A percentile compares a stretch with the other conserved stretches of the same genome.
phyloP scores from a whole-genome alignment of 1,284 basidiomycete species.

The Hypsizygus ulmarius region DNA sequence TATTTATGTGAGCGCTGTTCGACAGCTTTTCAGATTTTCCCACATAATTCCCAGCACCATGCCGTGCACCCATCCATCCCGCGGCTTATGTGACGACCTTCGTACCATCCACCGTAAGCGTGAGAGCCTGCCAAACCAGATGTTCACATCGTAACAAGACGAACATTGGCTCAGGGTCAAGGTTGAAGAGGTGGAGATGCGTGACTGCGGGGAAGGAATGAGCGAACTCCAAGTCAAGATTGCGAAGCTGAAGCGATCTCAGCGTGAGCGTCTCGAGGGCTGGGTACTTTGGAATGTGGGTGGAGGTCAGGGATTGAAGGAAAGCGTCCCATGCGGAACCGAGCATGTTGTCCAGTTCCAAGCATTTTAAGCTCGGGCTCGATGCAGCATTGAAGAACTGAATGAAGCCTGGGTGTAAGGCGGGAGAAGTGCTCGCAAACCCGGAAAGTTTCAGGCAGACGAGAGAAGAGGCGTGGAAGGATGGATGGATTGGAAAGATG shows the following conservation, averaged over 20 bases:
- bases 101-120: constrained; percentile 6
- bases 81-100: too few relatives aligned
- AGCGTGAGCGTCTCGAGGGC: constrained; percentile 7
- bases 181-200: constrained; percentile 1
- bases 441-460: constrained; percentile 6
- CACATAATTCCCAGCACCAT: too few relatives aligned
- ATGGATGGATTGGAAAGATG: constrained; percentile 3
- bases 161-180: constrained; percentile 8
- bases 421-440: constrained; percentile 1
- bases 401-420: neutral
- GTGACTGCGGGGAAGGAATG: constrained; percentile 7
- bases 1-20: too few relatives aligned
- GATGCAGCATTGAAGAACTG: constrained; percentile 5
- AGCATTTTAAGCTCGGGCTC: constrained; percentile 1
- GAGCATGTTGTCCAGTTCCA: constrained; percentile 6
- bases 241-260: constrained; percentile 4
- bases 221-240: neutral
- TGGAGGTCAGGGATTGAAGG: constrained; percentile 3
- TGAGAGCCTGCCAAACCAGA: neutral
- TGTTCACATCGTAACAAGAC: neutral
- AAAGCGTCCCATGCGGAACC: constrained; percentile 10
- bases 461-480: constrained; percentile 7
- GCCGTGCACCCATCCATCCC: too few relatives aligned
- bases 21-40: too few relatives aligned
- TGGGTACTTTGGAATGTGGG: constrained; percentile 4